These are phyloP conservation scores for Huntiella bhutanensis DNA, from an alignment of 2,329 filamentous ascomycete genomes.

Conservation along the genomic window DNA sequence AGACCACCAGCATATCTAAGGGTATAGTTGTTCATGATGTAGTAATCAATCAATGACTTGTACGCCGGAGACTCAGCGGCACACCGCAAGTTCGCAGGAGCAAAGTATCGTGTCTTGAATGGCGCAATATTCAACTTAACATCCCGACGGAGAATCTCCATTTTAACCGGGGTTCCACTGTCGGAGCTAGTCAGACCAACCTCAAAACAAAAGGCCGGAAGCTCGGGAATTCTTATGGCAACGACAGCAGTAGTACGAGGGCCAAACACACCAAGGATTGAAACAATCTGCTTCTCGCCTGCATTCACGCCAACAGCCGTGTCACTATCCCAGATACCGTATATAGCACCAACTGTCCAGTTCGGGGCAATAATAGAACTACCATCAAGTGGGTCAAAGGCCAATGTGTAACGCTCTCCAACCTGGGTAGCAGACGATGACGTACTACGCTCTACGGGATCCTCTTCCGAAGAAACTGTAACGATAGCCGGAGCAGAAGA, in stretches of 20 bases:
- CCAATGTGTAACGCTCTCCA: constrained; percentile 33
- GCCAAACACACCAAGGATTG: constrained; percentile 34
- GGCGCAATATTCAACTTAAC: constrained; percentile 22
- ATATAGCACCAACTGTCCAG: constrained; percentile 39
- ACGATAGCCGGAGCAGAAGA: constrained; percentile 21
- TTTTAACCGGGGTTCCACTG: constrained; percentile 3
- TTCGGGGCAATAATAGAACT: constrained; percentile 40
- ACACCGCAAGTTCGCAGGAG: constrained; percentile 40
- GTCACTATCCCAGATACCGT: constrained; percentile 37
- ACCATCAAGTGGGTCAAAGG: constrained; percentile 45
- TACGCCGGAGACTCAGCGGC: constrained; percentile 33
- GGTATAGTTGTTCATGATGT: constrained; percentile 35
- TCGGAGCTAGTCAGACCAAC: constrained; percentile 21
- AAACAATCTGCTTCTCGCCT: constrained; percentile 24
- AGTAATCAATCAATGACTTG: constrained; percentile 28
- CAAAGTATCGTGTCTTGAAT: constrained; percentile 37
- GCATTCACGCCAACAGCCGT: constrained; percentile 26
- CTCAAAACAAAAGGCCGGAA: constrained; percentile 28
- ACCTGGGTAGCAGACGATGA: constrained; percentile 10
- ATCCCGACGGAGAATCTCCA: constrained; percentile 22
- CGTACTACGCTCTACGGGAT: constrained; percentile 29
- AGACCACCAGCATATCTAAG: constrained; percentile 41
- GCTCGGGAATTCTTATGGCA: constrained; percentile 29
- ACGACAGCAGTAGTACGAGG: constrained; percentile 37
- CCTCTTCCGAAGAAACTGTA: constrained; percentile 41